Base-by-base conservation (phyloP, 2,329 filamentous ascomycete species). In the Zarea fungicola region DNA sequence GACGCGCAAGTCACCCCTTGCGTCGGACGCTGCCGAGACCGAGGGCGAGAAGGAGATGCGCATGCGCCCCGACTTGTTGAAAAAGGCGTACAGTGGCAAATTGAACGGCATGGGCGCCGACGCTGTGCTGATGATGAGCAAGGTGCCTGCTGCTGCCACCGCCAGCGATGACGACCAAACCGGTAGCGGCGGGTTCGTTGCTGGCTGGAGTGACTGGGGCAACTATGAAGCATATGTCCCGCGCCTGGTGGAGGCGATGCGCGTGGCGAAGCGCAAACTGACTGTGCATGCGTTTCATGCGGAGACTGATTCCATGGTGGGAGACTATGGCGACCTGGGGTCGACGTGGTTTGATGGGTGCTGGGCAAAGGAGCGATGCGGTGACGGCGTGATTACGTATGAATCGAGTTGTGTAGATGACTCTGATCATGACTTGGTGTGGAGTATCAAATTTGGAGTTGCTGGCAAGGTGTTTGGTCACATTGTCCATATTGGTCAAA, bases 151-250 rank as follows among this genome's bases (percentile, higher is more conserved):
- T 8, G 31, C 31, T 21, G 46, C 8, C 22, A 5, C 7, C n/a
- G n/a, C n/a, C n/a, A n/a, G n/a, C n/a, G n/a, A n/a, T n/a, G n/a
- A n/a, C n/a, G n/a, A n/a, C n/a, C n/a, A n/a, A n/a, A n/a, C n/a
- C n/a, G n/a, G n/a, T n/a, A n/a, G 18, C 19, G 49, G 34, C 6
- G 45, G 50, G 11, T 52, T 48, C 23, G 21, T 21, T 8, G 40
- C 35, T 2, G 58, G 54, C 8, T 66, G 62, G 62, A 46, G 58
- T 13, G 56, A 59, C 19, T 66, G 64, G 64, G 56, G 53, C 5
- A 60, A 65, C 40, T 62, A 61, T 43, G 61, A 66, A 36, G 42
- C 18, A n/a, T 44, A 61, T 16, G 52, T 66, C 28, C 57, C 58
- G 26, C 54, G 56, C 3, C 23, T 64, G 48, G 55, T 46, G 16